Evolutionary conservation across 805 yeast genomes (phyloP), one percentile per base, ranked within the genome.

Genomic region (Lachancea fermentati): DNA sequence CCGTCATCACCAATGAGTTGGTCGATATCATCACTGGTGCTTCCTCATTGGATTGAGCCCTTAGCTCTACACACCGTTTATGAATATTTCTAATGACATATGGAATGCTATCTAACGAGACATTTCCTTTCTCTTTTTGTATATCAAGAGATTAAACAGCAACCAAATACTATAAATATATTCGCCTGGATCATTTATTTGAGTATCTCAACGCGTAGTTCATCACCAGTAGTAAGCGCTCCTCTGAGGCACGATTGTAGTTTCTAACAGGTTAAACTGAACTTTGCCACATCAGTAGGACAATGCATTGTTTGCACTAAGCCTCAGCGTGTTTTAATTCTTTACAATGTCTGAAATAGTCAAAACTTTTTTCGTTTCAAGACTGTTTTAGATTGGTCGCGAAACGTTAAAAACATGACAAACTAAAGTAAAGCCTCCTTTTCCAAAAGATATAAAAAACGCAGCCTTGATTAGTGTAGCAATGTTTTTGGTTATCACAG

Each of bases 11-110:
- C 71, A 93, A 93, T 80, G 98, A 93, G 78, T 76, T 93, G 81
- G 98, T 93, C 64, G 98, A 93, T 74, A 93, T 93, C 64, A 91
- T 93, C 69, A 93, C 98, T 60, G 98, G 98, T 88, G 98, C 98
- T 62, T 87, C 97, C 50, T 87, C 97, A 45, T 81, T 93, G 73
- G 96, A 85, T 75, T 91, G 84, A 66, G 19, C 22, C 14, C 16
- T 16, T 15, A n/a, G 32, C 32, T 22, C 26, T 22, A 7, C 11
- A 7, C 11, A 22, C 26, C 26, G 26, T 22, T 22, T 22, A 22
- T 22, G 26, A 22, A 22, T 22, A 7, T 22, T 22, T 22, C 41
- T 34, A 38, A 38, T 38, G 41, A 38, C 41, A 38, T 38, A 32
- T 32, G 35, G 35, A 32, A 16, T 18, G 19, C 19, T 17, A 32